Conservation (phyloP, 1,284 basidiomycete genomes). For the Phylloporus sp. region DNA sequence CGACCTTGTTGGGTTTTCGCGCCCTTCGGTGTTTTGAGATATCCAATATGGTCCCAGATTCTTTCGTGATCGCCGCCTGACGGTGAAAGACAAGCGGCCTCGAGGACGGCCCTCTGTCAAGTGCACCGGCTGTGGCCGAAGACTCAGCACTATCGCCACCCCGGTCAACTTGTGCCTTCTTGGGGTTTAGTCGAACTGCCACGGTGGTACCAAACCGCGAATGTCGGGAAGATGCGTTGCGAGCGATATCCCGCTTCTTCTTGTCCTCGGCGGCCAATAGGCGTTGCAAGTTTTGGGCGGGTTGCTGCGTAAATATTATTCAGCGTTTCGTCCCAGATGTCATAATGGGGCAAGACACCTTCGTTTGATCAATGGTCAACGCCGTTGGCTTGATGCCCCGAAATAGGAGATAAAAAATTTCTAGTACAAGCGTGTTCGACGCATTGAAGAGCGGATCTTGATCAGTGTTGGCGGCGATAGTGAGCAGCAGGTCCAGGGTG, state of each 20-base stretch:
- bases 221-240: constrained; percentile 79
- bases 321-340: constrained; percentile 2
- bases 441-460: constrained; percentile 76
- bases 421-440: constrained; percentile 88
- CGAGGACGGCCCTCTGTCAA: constrained; percentile 39
- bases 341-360: constrained; percentile 47
- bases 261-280: constrained; percentile 77
- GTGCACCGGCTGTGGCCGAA: constrained; percentile 32
- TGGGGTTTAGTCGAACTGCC: constrained; percentile 69
- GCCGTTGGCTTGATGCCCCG: constrained; percentile 72
- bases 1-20: constrained; percentile 68
- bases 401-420: constrained; percentile 89
- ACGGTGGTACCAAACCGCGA: constrained; percentile 95
- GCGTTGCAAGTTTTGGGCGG: constrained; percentile 65
- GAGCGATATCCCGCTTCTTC: constrained; percentile 57
- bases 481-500: constrained; percentile 79
- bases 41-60: constrained; percentile 80
- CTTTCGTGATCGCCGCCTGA: constrained; percentile 79
- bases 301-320: constrained; percentile 52
- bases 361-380: constrained; percentile 68
- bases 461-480: constrained; percentile 76
- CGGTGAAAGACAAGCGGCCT: constrained; percentile 75
- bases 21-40: constrained; percentile 71
- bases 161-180: constrained; percentile 38
- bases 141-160: constrained; percentile 38